Evolutionary conservation across 331 rosid species (phyloP).

Genomic region (Ulmus americana): DNA sequence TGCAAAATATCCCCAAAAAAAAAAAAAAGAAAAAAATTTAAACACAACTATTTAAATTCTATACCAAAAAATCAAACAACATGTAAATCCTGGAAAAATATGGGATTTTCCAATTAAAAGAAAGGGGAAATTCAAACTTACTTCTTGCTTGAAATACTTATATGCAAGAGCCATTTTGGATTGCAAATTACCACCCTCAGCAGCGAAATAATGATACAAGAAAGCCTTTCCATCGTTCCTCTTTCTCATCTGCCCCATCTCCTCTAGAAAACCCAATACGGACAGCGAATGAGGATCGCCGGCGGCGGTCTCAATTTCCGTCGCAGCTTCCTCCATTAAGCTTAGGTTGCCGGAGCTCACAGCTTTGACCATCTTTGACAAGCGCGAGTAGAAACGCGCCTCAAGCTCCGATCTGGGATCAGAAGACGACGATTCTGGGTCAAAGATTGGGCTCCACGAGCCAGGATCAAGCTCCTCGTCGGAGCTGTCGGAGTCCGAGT

Average conservation of each 20-base stretch:
- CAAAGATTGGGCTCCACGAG: constrained; percentile 88
- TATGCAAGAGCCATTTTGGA: constrained; percentile 96
- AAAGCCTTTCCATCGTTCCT: constrained; percentile 58
- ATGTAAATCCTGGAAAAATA: too few relatives aligned
- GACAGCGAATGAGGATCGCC: constrained; percentile 56
- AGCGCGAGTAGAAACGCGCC: constrained; percentile 46
- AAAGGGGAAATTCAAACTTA: constrained; percentile 24
- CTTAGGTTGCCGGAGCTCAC: constrained; percentile 45
- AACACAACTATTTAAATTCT: not conserved
- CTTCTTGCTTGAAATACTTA: constrained; percentile 76
- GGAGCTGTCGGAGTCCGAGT: constrained; percentile 51
- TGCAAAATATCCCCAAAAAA: not conserved
- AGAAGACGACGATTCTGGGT: constrained; percentile 39
- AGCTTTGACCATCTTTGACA: constrained; percentile 44
- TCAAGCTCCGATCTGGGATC: constrained; percentile 25
- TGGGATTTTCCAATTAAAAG: too few relatives aligned
- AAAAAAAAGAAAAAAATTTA: too few relatives aligned
- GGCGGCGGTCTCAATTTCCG: constrained; percentile 47
- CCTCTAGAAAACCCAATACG: constrained; percentile 65
- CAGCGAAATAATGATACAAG: constrained; percentile 66
- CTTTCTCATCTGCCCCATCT: constrained; percentile 64
- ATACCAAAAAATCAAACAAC: too few relatives aligned
- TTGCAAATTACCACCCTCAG: constrained; percentile 72
- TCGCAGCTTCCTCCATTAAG: constrained; percentile 49
- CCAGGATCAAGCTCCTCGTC: constrained; percentile 85